Evolutionary conservation across 1,284 basidiomycete genomes (phyloP), one percentile per base, ranked within the genome.

Genomic region (Heterobasidion occidentale): DNA sequence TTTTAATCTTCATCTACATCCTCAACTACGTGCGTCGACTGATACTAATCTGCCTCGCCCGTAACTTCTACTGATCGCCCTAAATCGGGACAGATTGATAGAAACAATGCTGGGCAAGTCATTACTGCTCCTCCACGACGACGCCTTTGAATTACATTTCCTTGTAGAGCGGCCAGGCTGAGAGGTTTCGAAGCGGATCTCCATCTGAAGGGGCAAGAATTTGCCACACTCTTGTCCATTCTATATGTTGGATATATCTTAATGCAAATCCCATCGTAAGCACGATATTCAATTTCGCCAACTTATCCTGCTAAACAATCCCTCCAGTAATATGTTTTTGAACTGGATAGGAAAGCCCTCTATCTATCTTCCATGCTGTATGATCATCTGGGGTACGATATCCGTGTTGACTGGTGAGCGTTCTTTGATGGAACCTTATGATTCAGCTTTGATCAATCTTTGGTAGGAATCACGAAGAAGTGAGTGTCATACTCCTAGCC

Each of bases 191-290:
- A 90, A 64, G 68, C 73, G 48, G 88, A 90, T 64, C 73, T 92
- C n/a, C 65, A 78, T 36, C 72, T 90, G 44, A 72, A 77, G 53
- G 84, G 81, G 20, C 74, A 74, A 46, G 76, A 90, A 64, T 91
- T 90, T 67, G 78, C 83, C 7, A 87, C 84, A 0, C 69, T 90
- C 35, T 69, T 92, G 35, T 83, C 83, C 17, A 82, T 91, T 58
- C 78, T 92, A 42, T 91, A 88, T 63, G 46, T 90, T 51, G 88
- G 87, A 34, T 91, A 92, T 64, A 83, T 88, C 59, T 68, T 88
- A 54, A 88, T 90, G 83, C 89, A 92, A 67, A 79, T 88, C 50
- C 87, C 86, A 11, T 88, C 85, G 83, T 86, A 64, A 66, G 80
- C 70, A 8, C 14, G 20, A 53, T 51, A 33, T 44, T 53, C 46